These are phyloP conservation scores for Rhododendron ferrugineum DNA, from an alignment of 148 eudicot species.

Conservation along the genomic window DNA sequence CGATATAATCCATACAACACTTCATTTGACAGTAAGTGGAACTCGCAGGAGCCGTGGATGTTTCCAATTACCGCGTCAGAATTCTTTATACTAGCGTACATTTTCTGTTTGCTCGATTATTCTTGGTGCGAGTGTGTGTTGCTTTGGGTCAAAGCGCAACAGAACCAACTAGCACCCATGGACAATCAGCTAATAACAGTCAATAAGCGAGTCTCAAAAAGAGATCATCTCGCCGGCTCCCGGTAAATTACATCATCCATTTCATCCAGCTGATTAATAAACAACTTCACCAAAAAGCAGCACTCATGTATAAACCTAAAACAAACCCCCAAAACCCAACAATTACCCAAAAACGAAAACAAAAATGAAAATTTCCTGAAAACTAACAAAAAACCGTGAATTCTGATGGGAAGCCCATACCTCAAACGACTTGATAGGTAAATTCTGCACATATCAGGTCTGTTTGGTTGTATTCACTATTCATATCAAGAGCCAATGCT, in stretches of 20 bases:
- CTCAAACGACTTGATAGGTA: neutral
- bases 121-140: neutral
- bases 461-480: neutral
- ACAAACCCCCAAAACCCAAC: neutral
- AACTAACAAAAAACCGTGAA: neutral
- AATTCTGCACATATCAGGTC: neutral
- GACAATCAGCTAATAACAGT: neutral
- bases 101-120: neutral
- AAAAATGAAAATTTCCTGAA: neutral
- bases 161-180: neutral
- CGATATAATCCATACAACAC: neutral
- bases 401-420: constrained; percentile 3
- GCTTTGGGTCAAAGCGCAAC: neutral
- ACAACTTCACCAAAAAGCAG: neutral
- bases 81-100: neutral
- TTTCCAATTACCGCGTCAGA: neutral
- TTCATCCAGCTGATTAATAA: neutral
- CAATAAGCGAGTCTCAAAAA: neutral
- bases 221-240: neutral
- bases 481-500: neutral
- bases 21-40: neutral
- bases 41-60: neutral
- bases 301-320: neutral
- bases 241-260: neutral
- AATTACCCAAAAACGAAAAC: neutral